Base-by-base conservation (phyloP, 2,329 filamentous ascomycete species). In the Venturia aucupariae region DNA sequence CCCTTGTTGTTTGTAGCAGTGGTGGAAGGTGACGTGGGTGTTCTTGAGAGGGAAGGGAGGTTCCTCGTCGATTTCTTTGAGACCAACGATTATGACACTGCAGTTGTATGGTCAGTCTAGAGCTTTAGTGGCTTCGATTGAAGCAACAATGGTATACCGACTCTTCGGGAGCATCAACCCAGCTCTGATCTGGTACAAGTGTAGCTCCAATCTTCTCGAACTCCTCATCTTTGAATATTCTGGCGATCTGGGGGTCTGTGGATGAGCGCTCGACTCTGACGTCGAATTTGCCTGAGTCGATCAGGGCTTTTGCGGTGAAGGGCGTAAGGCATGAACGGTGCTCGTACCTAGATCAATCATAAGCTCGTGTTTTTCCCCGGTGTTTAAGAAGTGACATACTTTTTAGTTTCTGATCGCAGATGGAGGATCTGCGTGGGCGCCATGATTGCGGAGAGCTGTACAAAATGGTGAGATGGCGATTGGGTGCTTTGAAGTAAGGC, bases 1-100 rank as follows among this genome's bases (percentile, higher is more conserved):
- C 65, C 68, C 75, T 67, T 77, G 75, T 66, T 73, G 69, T 71
- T 77, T 77, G 70, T 77, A 77, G 70, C 74, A 76, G 67, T 77
- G 75, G 17, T 73, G 73, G 68, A 77, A 77, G 67, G 76, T 74
- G 7, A 77, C 73, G 64, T 76, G 74, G 0, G 74, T 75, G 68
- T 77, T 74, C 66, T 72, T 69, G 61, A 77, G 72, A 4, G 75
- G 73, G 59, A 72, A 73, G 3, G 46, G 46, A 27, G 22, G 63
- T 27, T 75, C 70, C 38, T 71, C 73, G 60, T 76, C 74, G 30
- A 77, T 71, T 70, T 77, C 75, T 69, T 77, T 77, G 41, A 77
- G 68, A 39, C 75, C 75, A 61, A 77, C 73, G 68, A 77, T 76
- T 67, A 77, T 75, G 68, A 65, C 61, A 42, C 42, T 51, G 22